Base-by-base conservation (phyloP, 495 filamentous ascomycete genomes). In the Barbatosphaeria neglecta region DNA sequence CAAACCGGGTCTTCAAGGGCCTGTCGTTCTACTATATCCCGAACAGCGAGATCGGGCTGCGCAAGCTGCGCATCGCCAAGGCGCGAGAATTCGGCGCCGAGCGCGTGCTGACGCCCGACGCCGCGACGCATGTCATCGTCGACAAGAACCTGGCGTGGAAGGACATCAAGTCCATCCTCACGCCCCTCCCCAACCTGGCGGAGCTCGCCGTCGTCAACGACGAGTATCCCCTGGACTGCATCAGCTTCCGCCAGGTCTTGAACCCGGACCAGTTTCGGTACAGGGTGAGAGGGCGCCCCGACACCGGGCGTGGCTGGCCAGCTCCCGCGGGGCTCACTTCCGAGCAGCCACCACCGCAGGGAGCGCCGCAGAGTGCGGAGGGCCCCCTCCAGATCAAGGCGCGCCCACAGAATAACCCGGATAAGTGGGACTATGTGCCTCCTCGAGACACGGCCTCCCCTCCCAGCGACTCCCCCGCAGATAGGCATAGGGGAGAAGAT, bases 1-100 rank as follows among this genome's bases (percentile, higher is more conserved):
- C 68, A 4, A 66, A 77, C 46, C 74, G 78, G 52, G 76, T 90
- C 10, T 84, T 93, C 62, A 77, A 72, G 41, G 74, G 67, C 0
- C 58, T 85, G 15, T 64, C 62, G 0, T 86, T 90, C 53, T 88
- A 72, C 48, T 98, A 94, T 60, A 74, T 92, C 20, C 92, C 88
- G 0, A 85, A 90, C 48, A 80, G 84, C 50, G 81, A 89, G 51
- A 70, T 83, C 35, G 74, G 80, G 1, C 64, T 76, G 1, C 76
- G 90, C 18, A 76, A 74, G 45, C 54, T 83, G 22, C 80, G 84
- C 22, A 90, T 95, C 37, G 73, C 73, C 22, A 87, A 82, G 59
- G 81, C 83, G 0, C 72, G 77, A 46, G 82, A 90, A 53, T 82
- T 82, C 56, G 92, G 92, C 22, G 90, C 80, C 5, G 64, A 59